phyloP scores from a whole-genome alignment of 176 grass and related monocot genomes.

The Aegilops bicornis region DNA sequence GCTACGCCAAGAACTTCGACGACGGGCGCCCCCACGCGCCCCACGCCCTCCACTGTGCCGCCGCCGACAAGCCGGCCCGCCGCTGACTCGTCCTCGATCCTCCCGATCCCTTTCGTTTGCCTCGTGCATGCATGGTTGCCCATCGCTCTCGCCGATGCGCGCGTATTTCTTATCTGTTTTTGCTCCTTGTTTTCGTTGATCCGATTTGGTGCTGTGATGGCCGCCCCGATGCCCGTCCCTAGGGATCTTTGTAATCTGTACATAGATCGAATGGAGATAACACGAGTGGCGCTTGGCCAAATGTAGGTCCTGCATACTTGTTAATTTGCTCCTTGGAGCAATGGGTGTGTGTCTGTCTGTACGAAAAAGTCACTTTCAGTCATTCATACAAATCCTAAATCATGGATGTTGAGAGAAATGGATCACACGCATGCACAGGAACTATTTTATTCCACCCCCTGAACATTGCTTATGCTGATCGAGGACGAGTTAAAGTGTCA shows the following conservation, averaged over 20 bases:
- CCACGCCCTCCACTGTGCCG: neutral
- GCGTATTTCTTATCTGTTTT: neutral
- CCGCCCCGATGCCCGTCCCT: neutral
- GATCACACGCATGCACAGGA: no score
- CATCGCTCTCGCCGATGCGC: neutral
- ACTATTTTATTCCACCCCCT: neutral
- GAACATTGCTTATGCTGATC: neutral
- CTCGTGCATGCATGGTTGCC: neutral
- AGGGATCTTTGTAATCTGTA: slow-evolving; percentile 39
- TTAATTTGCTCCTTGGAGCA: neutral
- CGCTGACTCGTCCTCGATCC: slow-evolving; percentile 6
- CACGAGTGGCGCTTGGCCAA: neutral
- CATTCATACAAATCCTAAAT: no score
- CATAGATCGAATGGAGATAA: slow-evolving; percentile 36
- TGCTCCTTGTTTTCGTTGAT: neutral
- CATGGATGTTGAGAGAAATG: no score
- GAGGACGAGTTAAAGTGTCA: neutral
- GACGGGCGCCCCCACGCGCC: slow-evolving; percentile 49
- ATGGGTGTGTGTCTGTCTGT: neutral
- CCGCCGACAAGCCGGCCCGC: slow-evolving; percentile 11
- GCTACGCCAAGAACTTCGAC: slow-evolving; percentile 98
- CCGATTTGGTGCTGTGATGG: slow-evolving; percentile 8
- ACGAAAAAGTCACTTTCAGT: no score
- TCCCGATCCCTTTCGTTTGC: slow-evolving; percentile 20
- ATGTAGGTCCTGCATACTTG: neutral